Base-by-base conservation (phyloP, 2,329 filamentous ascomycete species). In the Aspergillus sp. region DNA sequence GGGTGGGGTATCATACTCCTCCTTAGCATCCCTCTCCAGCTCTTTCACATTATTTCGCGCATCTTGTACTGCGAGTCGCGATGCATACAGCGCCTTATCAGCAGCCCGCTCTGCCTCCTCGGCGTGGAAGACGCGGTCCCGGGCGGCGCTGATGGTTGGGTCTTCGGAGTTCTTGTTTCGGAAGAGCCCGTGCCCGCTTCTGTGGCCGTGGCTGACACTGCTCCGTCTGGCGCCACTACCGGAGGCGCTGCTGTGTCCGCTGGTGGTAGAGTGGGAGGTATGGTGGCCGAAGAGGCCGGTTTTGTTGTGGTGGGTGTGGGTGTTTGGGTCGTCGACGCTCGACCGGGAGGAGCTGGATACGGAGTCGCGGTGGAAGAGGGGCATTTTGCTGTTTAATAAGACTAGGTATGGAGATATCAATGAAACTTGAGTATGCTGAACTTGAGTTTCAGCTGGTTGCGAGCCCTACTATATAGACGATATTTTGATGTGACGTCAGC, bases 51-150 rank as follows among this genome's bases (percentile, higher is more conserved):
- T 82, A 46, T 86, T 86, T 33, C 83, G 77, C 0, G 88, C 87
- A 62, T 88, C 84, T 24, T 81, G 79, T 0, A 89, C 87, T 2
- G 83, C 82, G 33, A 78, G 66, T 53, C 83, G 78, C 0, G 87
- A 86, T 8, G 83, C 79, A 9, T 82, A 77, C 13, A 89, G 72
- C 0, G 87, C 88, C 2, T 82, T 78, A 64, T 89, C 87, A 0
- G 87, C 88, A 17, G 89, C 85, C 6, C 77, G 73, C 74, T 90
- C 87, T 0, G 86, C 85, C 0, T 75, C 69, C 74, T 90, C 87
- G 27, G 88, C 88, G 46, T 75, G 73, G 64, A 85, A 76, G 19
- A 90, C 82, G 34, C 83, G 81, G 72, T 89, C 83, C 4, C 83
- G 79, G 0, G 87, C 87, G 20, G 82, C 78, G 1, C 82, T 66